Base-by-base conservation (phyloP, 306 rosid genomes). In the Quercus berberidifolia region DNA sequence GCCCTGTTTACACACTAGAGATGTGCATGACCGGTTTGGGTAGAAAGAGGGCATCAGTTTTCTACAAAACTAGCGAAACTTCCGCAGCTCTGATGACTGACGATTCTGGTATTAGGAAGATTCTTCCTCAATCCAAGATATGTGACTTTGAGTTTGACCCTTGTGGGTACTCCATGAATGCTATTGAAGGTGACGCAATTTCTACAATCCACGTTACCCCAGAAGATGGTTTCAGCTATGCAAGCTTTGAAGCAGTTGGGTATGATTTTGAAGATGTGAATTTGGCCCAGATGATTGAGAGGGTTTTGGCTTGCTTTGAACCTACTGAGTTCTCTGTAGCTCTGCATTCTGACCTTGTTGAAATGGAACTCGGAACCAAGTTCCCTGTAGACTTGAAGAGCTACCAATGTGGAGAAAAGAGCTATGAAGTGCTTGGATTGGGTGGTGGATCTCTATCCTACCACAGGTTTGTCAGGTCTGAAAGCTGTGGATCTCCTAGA, bases 91-190 rank as follows among this genome's bases (percentile, higher is more conserved):
- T 9, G 5, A 87, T 89, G 93, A 89, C 93, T 1, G 67, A 73
- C 21, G 78, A 83, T 30, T 89, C 93, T 18, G 91, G 93, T 28
- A 89, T 89, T 78, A 79, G 93, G 72, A 87, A 89, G 72, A 83
- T 89, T 28, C 89, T 89, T 18, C 93, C 91, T 3, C 30, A 85
- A 20, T 89, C 93, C 31, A 84, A 89, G 6, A 89, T 95, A 41
- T 93, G 97, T 1, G 99, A 95, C 59, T 95, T 91, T 43, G 98
- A 95, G 80, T 95, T 95, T 54, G 98, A 95, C 13, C 99, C 99
- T 0, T 95, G 99, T 65, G 99, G 99, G 1, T 95, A 93, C 78
- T 95, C 99, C 7, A 95, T 95, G 99, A 95, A 95, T 69, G 90
- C 90, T 5, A 88, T 95, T 1, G 98, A 95, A 81, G 96, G 90